Evolutionary conservation across 2,329 filamentous ascomycete species (phyloP).

Genomic region (Colletotrichum sp.): DNA sequence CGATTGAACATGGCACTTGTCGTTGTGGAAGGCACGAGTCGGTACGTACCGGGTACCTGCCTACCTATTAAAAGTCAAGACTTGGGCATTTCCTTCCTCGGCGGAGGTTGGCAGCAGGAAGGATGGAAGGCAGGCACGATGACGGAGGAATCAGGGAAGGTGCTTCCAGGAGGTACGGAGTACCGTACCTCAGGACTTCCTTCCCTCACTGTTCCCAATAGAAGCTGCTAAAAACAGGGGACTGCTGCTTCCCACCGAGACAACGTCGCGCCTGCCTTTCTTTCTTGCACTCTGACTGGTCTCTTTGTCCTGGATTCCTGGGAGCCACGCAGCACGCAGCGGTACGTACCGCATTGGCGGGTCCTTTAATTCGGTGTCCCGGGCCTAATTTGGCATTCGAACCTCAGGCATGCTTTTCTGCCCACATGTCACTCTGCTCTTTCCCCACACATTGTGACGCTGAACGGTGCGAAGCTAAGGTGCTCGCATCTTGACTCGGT

Average conservation of each 20-base stretch:
- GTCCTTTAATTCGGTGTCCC: slow-evolving; percentile 1
- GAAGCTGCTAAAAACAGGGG: not conserved
- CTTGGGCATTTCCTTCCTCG: not conserved
- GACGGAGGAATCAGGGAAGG: not conserved
- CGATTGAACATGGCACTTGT: not conserved
- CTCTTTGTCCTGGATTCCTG: not conserved
- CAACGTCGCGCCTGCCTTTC: not conserved
- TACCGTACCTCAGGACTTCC: not conserved
- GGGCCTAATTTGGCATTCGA: not conserved
- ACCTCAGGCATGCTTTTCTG: not conserved
- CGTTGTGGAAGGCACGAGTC: not conserved
- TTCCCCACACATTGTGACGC: slow-evolving; percentile 4
- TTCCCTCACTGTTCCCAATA: not conserved
- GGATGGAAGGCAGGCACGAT: not conserved
- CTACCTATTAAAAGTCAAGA: not conserved
- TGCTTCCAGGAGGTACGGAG: not conserved
- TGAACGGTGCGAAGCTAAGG: not conserved
- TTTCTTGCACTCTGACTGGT: not conserved
- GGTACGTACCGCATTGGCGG: not conserved
- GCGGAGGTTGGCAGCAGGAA: not conserved
- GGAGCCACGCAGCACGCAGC: not conserved
- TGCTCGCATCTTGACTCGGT: not conserved
- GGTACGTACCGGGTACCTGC: not conserved
- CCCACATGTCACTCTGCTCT: slow-evolving; percentile 1
- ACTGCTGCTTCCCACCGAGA: not conserved